Evolutionary conservation across 257 asterid species (phyloP), one percentile per base, ranked within the genome.

Genomic region (Lycium ferocissimum): DNA sequence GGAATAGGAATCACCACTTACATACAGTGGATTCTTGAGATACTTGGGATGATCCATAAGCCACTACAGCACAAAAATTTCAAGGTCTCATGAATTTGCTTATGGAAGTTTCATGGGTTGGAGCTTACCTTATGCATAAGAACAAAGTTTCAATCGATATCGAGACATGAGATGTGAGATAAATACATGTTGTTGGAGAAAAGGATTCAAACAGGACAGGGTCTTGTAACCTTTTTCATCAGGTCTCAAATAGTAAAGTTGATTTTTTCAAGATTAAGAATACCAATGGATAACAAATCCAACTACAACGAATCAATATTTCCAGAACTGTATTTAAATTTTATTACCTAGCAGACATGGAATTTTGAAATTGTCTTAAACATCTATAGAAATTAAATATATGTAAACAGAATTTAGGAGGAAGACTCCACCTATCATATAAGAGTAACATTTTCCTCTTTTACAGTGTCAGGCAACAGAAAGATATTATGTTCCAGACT

Each of bases 41-140:
- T 35, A 84, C 26, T 54, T 9, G 35, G 83, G 86, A 38, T 84
- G 86, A 59, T 84, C 82, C 72, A 40, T 18, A 14, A 84, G 82
- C 86, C 83, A 72, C 83, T 84, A 66, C 82, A 84, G 12, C 40
- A 54, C 70, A 72, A 72, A 18, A 72, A n/a, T n/a, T n/a, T 72
- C 80, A 61, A 26, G 33, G 38, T n/a, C 58, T 72, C 38, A 20
- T 72, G n/a, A 43, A 72, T 72, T 18, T 18, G 18, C 18, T 72
- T n/a, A 45, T 45, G 26, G 11, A 18, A 10, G 58, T 45, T 43
- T 20, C 80, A n/a, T 72, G 18, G 37, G 57, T 72, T 72, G 13
- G 53, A 45, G 47, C 11, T 11, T 47, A 47, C 59, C 80, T 73
- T 47, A 47, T 9, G 80, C 80, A 47, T 20, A 17, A 73, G 59